phyloP scores from a whole-genome alignment of 768 basidiomycete species.

The Lactarius sp. region DNA sequence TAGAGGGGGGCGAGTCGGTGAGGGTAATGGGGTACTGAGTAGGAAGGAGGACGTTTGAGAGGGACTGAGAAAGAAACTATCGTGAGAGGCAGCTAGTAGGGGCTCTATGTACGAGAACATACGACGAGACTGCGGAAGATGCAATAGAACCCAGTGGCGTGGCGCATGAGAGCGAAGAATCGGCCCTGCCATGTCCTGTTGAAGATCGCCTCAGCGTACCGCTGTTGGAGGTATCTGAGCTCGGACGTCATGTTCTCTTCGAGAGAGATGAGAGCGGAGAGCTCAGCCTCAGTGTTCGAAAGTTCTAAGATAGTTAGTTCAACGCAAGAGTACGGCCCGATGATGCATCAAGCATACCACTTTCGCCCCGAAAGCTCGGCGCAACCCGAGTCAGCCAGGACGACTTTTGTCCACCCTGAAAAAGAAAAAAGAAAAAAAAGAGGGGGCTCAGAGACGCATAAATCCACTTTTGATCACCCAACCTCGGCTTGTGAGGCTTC shows the following conservation, averaged over 20 bases:
- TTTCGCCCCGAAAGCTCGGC: conserved; percentile 46
- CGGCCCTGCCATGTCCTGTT: conserved; percentile 20
- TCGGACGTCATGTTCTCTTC: conserved; percentile 22
- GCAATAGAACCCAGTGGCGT: conserved; percentile 22
- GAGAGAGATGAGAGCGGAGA: conserved; percentile 20
- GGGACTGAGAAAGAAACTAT: conserved; percentile 36
- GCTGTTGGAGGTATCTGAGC: conserved; percentile 18
- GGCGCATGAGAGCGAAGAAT: conserved; percentile 21
- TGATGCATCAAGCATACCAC: conserved; percentile 26
- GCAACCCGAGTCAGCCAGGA: conserved; percentile 49
- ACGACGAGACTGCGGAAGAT: conserved; percentile 37
- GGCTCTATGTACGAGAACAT: neutral
- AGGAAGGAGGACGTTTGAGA: conserved; percentile 47
- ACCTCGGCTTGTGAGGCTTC: conserved; percentile 31
- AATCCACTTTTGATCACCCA: neutral
- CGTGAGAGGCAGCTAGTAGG: neutral
- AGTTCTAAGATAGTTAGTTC: conserved; percentile 25
- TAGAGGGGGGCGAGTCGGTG: conserved; percentile 33
- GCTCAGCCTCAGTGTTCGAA: conserved; percentile 17
- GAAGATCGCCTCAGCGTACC: conserved; percentile 11
- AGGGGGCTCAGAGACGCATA: neutral
- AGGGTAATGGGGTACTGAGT: conserved; percentile 22
- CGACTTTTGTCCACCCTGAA: conserved; percentile 22
- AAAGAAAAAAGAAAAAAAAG: neutral
- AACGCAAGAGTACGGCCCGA: neutral